phyloP scores from a whole-genome alignment of 768 basidiomycete genomes.

The Boletus rex-veris region DNA sequence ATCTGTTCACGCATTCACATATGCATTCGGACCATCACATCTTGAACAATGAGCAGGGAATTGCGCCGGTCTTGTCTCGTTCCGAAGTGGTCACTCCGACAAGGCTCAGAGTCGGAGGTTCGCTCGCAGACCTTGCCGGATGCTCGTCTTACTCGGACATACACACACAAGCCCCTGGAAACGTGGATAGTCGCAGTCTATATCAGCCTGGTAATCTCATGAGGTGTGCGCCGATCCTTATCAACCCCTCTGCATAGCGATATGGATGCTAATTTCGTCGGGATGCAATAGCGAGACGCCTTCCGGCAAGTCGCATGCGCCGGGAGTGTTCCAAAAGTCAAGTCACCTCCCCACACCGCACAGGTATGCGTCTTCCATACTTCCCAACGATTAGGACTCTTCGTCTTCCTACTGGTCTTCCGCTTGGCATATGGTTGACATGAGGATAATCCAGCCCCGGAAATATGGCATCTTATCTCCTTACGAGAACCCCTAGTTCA shows the following conservation, averaged over 20 bases:
- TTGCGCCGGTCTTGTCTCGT: slow-evolving; percentile 1
- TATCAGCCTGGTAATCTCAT: slow-evolving; percentile 5
- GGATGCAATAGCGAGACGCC: slow-evolving; percentile 5
- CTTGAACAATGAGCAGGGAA: slow-evolving; percentile 1
- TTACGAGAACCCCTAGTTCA: slow-evolving; percentile 13
- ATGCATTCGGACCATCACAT: slow-evolving; percentile 1
- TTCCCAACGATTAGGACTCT: background rate
- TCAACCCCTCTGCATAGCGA: background rate
- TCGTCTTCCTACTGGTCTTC: background rate
- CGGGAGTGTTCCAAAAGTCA: slow-evolving; percentile 13
- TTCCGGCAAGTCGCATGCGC: slow-evolving; percentile 1
- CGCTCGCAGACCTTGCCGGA: slow-evolving; percentile 13
- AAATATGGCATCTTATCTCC: slow-evolving; percentile 31
- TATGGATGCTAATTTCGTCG: background rate
- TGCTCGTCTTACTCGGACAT: slow-evolving; percentile 17
- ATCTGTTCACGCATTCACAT: slow-evolving; percentile 8
- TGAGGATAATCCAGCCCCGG: slow-evolving; percentile 29
- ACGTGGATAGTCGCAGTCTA: slow-evolving; percentile 1
- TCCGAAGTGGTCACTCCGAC: slow-evolving; percentile 11
- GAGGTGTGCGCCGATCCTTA: slow-evolving; percentile 13
- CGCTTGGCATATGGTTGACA: slow-evolving; percentile 9
- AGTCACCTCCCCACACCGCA: slow-evolving; percentile 31
- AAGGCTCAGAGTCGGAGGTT: slow-evolving; percentile 5
- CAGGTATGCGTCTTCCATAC: slow-evolving; percentile 17
- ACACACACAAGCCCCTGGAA: slow-evolving; percentile 13